Evolutionary conservation across 2,329 filamentous ascomycete species (phyloP), one percentile per base, ranked within the genome.

Genomic region (Ceratocystis huliohia): DNA sequence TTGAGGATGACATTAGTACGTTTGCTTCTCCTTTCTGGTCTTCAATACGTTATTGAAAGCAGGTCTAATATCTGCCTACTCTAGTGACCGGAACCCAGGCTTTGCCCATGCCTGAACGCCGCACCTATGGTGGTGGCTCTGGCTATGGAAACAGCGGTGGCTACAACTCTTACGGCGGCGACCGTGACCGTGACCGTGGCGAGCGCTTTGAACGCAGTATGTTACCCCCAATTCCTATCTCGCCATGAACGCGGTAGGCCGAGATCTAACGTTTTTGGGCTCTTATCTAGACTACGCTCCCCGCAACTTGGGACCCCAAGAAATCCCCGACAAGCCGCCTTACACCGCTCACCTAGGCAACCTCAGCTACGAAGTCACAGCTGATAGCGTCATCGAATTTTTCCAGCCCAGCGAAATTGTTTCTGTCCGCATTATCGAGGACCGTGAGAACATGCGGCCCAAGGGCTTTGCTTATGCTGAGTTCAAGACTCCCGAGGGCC

Each of bases 381-480:
- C 84, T 70, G 88, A 86, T 71, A 88, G 92, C 72, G 87, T 99
- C 69, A 86, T 82, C 71, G 88, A 91, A 64, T 94, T 97, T 74
- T 96, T 99, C 74, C 79, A 81, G 64, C 89, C 82, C 66, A 96
- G 93, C 76, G 84, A 91, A 70, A 87, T 96, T 72, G 88, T 88
- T 70, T 96, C 86, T 74, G 91, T 99, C 70, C 89, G 94, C 73
- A 91, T 99, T 72, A 96, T 99, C 70, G 93, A 96, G 79, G 95
- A 99, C 78, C 94, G 93, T 74, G 82, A 96, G 75, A 88, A 94
- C 74, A 86, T 88, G 76, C 91, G 92, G 74, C 94, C 94, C 70
- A 99, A 99, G 81, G 94, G 94, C 62, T 99, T 99, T 73, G 94
- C 93, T 69, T 99, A 99, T 75, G 93, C 96, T 70, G 94, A 99